Evolutionary conservation across 306 rosid species (phyloP).

Genomic region (Coriaria nepalensis): DNA sequence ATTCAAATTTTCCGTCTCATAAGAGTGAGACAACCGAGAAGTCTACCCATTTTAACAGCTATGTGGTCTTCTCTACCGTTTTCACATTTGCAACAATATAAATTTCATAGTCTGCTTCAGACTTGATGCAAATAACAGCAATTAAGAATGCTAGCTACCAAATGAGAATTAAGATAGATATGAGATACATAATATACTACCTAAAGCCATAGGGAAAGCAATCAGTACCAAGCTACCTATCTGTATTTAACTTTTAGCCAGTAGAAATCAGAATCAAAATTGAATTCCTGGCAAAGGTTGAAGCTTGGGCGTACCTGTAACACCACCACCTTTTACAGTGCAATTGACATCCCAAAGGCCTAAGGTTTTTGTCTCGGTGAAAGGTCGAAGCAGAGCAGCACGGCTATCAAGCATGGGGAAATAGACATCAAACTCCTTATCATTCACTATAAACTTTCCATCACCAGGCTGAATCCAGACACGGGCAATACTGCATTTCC

Average conservation of each 20-base stretch:
- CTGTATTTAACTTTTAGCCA: neutral
- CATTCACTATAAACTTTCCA: constrained; percentile 67
- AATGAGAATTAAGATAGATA: too few relatives aligned
- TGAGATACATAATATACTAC: too few relatives aligned
- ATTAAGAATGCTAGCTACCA: too few relatives aligned
- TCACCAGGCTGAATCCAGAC: constrained; percentile 89
- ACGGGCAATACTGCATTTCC: constrained; percentile 95
- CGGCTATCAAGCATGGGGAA: constrained; percentile 94
- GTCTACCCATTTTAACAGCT: too few relatives aligned
- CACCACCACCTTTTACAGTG: constrained; percentile 92
- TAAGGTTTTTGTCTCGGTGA: constrained; percentile 84
- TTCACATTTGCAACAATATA: too few relatives aligned
- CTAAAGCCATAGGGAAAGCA: neutral
- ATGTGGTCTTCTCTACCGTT: too few relatives aligned
- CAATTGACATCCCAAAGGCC: constrained; percentile 84
- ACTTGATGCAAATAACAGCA: too few relatives aligned
- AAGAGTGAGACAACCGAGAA: too few relatives aligned
- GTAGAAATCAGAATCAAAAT: neutral
- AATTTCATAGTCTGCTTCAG: too few relatives aligned
- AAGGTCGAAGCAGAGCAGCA: constrained; percentile 86
- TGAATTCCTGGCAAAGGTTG: constrained; percentile 1
- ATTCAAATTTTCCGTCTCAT: neutral
- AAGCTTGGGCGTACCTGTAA: constrained; percentile 41
- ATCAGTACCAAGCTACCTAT: neutral
- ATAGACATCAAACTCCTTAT: constrained; percentile 76